phyloP scores from a whole-genome alignment of 495 filamentous ascomycete genomes.

The Rostrohypoxylon terebratum region DNA sequence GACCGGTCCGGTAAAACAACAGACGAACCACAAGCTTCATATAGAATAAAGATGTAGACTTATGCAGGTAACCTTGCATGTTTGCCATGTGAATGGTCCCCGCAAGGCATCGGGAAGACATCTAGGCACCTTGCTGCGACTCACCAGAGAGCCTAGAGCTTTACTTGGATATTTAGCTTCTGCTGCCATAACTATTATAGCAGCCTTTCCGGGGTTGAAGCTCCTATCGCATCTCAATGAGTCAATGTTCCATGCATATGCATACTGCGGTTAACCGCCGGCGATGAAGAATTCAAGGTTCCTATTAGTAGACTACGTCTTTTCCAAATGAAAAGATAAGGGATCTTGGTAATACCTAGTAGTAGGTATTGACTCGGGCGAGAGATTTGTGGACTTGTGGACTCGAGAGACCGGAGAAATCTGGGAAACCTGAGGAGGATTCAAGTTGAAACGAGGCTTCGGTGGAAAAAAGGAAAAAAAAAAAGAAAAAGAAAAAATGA shows the following conservation, averaged over 20 bases:
- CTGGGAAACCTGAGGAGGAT: neutral
- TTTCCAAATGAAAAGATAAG: conserved; percentile 26
- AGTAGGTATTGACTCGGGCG: neutral
- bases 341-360: neutral
- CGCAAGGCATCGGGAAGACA: conserved; percentile 28
- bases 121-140: conserved; percentile 22
- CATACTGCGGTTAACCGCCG: conserved; percentile 45
- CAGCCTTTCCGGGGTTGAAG: conserved; percentile 11
- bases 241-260: conserved; percentile 46
- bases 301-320: conserved; percentile 29
- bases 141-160: conserved; percentile 29
- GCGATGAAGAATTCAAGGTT: conserved; percentile 29
- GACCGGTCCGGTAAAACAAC: conserved; percentile 34
- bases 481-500: neutral
- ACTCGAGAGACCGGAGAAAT: too few species aligned
- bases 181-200: neutral
- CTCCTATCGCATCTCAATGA: conserved; percentile 26
- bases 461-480: conserved; percentile 2
- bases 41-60: conserved; percentile 38
- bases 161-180: conserved; percentile 17
- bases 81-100: conserved; percentile 45
- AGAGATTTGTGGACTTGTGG: neutral
- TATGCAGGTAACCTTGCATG: conserved; percentile 47
- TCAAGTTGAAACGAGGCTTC: neutral
- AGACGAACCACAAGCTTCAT: conserved; percentile 45